Percentiles rank a stretch among this genome's conserved stretches.
Evolutionary conservation across 805 yeast genomes (phyloP).

Genomic region (Torulaspora indica): DNA sequence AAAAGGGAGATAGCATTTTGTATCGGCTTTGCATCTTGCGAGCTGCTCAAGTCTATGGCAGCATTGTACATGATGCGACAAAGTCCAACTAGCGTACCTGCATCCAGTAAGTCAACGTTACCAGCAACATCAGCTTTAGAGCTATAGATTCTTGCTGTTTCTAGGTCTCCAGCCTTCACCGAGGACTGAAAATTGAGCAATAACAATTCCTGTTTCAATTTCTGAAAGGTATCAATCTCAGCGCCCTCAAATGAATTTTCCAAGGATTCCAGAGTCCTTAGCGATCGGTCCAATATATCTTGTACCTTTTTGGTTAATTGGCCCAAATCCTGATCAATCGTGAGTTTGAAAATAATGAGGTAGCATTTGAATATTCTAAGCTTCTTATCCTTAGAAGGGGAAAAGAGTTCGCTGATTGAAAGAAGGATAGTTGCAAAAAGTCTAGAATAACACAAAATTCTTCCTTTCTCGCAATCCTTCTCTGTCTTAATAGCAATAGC

Average conservation of each 20-base stretch:
- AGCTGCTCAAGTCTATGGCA: constrained; percentile 21
- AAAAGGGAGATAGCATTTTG: constrained; percentile 20
- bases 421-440: constrained; percentile 34
- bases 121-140: constrained; percentile 27
- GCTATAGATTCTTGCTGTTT: constrained; percentile 37
- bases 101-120: constrained; percentile 10
- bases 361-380: constrained; percentile 35
- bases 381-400: constrained; percentile 23
- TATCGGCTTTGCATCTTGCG: neutral
- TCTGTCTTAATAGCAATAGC: constrained; percentile 29
- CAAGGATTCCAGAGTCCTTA: constrained; percentile 23
- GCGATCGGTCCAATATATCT: constrained; percentile 30
- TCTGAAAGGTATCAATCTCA: constrained; percentile 12
- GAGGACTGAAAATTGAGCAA: constrained; percentile 35
- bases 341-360: constrained; percentile 28
- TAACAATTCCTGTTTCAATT: constrained; percentile 30
- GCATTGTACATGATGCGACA: constrained; percentile 37
- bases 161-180: constrained; percentile 32
- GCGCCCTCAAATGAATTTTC: constrained; percentile 10
- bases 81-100: constrained; percentile 27
- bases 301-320: constrained; percentile 25
- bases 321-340: constrained; percentile 27
- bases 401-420: constrained; percentile 32
- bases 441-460: constrained; percentile 22
- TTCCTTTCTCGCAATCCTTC: constrained; percentile 7